Evolutionary conservation across 2,329 filamentous ascomycete genomes (phyloP).

Genomic region (Reticulascus tulasneorum): DNA sequence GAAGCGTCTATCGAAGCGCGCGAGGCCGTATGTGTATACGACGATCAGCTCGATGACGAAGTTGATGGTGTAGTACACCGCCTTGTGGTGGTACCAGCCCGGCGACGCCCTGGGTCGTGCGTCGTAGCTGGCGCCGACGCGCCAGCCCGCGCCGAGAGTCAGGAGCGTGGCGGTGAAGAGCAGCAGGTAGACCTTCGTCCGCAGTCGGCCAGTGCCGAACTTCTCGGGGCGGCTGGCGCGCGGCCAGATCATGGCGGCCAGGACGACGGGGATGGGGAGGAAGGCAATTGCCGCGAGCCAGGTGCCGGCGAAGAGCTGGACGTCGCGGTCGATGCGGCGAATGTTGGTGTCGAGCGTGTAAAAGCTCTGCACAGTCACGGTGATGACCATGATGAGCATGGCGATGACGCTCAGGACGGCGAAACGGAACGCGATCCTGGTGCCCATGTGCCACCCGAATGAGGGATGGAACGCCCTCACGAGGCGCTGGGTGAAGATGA

Average conservation of each 20-base stretch:
- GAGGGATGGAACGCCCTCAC: slow-evolving; percentile 67
- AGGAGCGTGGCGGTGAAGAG: slow-evolving; percentile 56
- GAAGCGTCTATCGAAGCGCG: slow-evolving; percentile 72
- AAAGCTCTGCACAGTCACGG: slow-evolving; percentile 58
- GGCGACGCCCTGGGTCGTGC: slow-evolving; percentile 43
- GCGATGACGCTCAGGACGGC: slow-evolving; percentile 56
- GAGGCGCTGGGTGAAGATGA: slow-evolving; percentile 73
- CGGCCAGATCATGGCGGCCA: slow-evolving; percentile 30
- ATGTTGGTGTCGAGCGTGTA: slow-evolving; percentile 57
- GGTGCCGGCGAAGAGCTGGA: slow-evolving; percentile 64
- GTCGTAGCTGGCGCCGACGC: slow-evolving; percentile 56
- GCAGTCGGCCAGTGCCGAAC: slow-evolving; percentile 60
- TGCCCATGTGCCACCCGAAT: slow-evolving; percentile 62
- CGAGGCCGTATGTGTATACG: slow-evolving; percentile 60
- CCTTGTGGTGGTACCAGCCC: slow-evolving; percentile 67
- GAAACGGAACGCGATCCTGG: slow-evolving; percentile 49
- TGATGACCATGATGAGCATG: slow-evolving; percentile 64
- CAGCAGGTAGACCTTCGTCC: slow-evolving; percentile 64
- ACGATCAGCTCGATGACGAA: slow-evolving; percentile 71
- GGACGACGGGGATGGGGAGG: slow-evolving; percentile 56
- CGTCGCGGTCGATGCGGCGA: slow-evolving; percentile 50
- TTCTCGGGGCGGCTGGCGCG: slow-evolving; percentile 41
- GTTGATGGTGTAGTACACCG: slow-evolving; percentile 77
- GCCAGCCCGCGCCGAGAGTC: slow-evolving; percentile 65
- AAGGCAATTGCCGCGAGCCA: slow-evolving; percentile 60